phyloP scores from a whole-genome alignment of 176 grass and related monocot species.

The Bonia amplexicaulis region DNA sequence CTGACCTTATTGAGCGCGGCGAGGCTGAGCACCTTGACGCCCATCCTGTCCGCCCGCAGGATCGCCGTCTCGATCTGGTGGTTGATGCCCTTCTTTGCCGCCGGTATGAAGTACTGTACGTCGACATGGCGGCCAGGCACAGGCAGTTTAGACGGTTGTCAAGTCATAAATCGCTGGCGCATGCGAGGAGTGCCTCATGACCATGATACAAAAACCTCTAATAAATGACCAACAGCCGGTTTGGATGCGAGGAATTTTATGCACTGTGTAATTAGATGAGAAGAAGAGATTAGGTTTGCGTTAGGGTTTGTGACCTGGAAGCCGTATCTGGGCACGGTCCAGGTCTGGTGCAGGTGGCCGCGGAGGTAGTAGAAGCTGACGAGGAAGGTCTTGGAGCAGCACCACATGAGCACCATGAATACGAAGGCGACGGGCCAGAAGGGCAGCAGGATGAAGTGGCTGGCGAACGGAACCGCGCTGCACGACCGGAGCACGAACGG shows the following conservation, averaged over 20 bases:
- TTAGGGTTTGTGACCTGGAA: constrained; percentile 52
- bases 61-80: constrained; percentile 82
- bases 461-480: constrained; percentile 42
- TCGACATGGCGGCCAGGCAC: background rate
- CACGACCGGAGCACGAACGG: constrained; percentile 62
- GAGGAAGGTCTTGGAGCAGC: constrained; percentile 77
- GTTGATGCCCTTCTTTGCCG: constrained; percentile 76
- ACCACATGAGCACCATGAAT: constrained; percentile 68
- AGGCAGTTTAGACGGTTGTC: background rate
- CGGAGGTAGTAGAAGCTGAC: constrained; percentile 69
- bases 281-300: background rate
- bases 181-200: too few species aligned
- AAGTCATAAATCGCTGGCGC: background rate
- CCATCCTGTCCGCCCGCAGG: constrained; percentile 66
- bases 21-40: constrained; percentile 93
- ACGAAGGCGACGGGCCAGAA: constrained; percentile 48
- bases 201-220: background rate
- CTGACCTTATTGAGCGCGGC: constrained; percentile 90
- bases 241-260: too few species aligned
- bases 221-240: background rate
- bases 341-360: constrained; percentile 62
- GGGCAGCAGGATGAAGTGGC: constrained; percentile 34
- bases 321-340: constrained; percentile 72
- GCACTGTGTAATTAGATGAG: background rate
- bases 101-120: constrained; percentile 74